Evolutionary conservation across 2,329 filamentous ascomycete species (phyloP), one percentile per base, ranked within the genome.

Genomic region (Huntiella decipiens): DNA sequence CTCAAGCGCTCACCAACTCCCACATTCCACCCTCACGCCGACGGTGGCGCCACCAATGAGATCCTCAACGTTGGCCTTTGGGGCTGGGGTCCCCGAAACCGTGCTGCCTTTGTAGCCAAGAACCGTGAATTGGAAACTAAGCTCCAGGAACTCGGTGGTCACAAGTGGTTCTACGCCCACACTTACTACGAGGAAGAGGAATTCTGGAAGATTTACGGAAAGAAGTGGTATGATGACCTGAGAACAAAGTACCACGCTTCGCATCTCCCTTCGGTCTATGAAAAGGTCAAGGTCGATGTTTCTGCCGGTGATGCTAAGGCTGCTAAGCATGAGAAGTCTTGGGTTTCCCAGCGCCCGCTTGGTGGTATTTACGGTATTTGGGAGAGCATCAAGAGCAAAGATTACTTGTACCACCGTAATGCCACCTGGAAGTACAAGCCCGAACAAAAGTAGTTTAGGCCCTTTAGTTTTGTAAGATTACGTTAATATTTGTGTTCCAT

Each of bases 161-260:
- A 81, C 65, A 92, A 92, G 64, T 91, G 83, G 80, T 65, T 92
- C 10, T 92, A 93, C 60, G 83, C 84, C 2, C 81, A 88, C 55
- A 80, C 82, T 0, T 92, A 86, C 63, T 91, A 91, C 59, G 69
- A 71, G n/a, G 71, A 81, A 56, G 63, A 69, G 0, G 74, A 82
- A 56, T 85, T 82, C 60, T 82, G 77, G 77, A 54, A 62, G 32
- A 64, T 76, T 44, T 82, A 82, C 57, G 66, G 66, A 46, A 60
- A 63, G 38, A 54, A 57, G 15, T 74, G 68, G 68, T 84, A 85
- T 57, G 70, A 81, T 31, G 63, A 56, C 1, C 62, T 85, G 53
- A 64, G 80, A 12, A 51, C 56, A 17, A 80, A 78, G 56, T 84
- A 81, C 59, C 58, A 66, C 41, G 80, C 79, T 10, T 63, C 62